Evolutionary conservation across 352 stramenopile genomes (phyloP), one percentile per base, ranked within the genome.

Genomic region (Paralagenidium karlingii): DNA sequence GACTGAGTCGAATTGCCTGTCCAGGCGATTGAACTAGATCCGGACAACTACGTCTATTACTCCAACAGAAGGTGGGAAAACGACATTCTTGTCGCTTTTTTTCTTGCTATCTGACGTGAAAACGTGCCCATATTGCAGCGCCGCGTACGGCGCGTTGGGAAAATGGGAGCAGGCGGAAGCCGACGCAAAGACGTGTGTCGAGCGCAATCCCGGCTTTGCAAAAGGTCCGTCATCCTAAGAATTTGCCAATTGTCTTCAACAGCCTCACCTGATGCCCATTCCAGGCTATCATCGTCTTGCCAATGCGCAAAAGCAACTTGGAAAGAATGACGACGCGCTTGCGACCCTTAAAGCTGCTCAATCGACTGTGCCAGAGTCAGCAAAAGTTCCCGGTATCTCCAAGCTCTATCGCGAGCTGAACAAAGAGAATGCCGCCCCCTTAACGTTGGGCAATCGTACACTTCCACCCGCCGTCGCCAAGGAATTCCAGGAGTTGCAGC

Each of bases 31-130:
- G 62, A 58, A 25, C 52, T 89, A 26, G 59, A 81, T 38, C 61
- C 76, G 8, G 59, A 68, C 24, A 89, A 78, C 52, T 64, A 77
- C 57, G 70, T 89, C 33, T 89, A 86, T 55, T 89, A 89, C 58
- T 89, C 76, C 21, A 89, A 89, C 53, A 58, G 69, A 43, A 82
- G 68, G 68, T 82, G 18, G 20, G 39, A 34, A 12, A 1, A n/a
- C 8, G 15, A 5, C 24, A 6, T 32, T n/a, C 8, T 9, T 34
- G 11, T 7, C 18, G 21, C 3, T 24, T 1, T 13, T 22, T 15
- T 18, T 6, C 24, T 22, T 15, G 9, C n/a, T n/a, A n/a, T n/a
- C n/a, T n/a, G n/a, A 16, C 31, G 13, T 7, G 11, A 3, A 24
- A 3, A 15, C n/a, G n/a, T 8, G 19, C 15, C n/a, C 16, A n/a